A percentile compares a stretch with the other conserved stretches of the same genome.
These are phyloP conservation scores for Hypoxylon cercidicola DNA, from an alignment of 495 filamentous ascomycete species.

Conservation along the genomic window DNA sequence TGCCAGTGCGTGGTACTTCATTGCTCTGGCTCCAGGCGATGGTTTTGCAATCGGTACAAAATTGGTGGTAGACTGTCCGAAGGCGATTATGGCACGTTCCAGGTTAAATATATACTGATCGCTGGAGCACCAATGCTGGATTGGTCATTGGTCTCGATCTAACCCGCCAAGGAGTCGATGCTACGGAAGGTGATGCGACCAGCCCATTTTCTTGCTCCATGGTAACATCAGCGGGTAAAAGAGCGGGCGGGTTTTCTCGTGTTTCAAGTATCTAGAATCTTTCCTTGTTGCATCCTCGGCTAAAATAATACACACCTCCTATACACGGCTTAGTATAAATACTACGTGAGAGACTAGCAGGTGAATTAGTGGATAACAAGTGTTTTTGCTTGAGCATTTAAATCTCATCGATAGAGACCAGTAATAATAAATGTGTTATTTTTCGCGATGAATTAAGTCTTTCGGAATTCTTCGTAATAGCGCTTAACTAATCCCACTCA, in stretches of 20 bases:
- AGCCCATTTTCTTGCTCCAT: conserved; percentile 14
- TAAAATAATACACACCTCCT: conserved; percentile 24
- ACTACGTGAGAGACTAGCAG: neutral
- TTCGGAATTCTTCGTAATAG: too few species aligned
- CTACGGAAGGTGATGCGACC: neutral
- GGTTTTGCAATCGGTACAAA: neutral
- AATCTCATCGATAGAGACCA: too few species aligned
- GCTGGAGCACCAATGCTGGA: conserved; percentile 2
- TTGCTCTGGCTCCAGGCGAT: conserved; percentile 6
- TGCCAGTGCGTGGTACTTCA: conserved; percentile 26
- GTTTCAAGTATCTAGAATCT: neutral
- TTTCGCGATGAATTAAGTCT: too few species aligned
- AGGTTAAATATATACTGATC: neutral
- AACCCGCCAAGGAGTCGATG: conserved; percentile 10
- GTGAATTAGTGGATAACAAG: too few species aligned
- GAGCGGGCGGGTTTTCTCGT: neutral
- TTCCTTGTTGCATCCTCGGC: conserved; percentile 13
- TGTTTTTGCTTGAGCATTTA: too few species aligned
- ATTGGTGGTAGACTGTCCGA: neutral
- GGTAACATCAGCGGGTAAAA: conserved; percentile 28
- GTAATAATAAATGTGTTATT: too few species aligned
- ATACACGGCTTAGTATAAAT: neutral
- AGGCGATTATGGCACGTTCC: neutral
- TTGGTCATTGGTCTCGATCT: conserved; percentile 15
- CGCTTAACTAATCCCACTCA: too few species aligned